These are phyloP conservation scores for Amauroascus verrucosus DNA, from an alignment of 2,329 filamentous ascomycete genomes.

Conservation along the genomic window DNA sequence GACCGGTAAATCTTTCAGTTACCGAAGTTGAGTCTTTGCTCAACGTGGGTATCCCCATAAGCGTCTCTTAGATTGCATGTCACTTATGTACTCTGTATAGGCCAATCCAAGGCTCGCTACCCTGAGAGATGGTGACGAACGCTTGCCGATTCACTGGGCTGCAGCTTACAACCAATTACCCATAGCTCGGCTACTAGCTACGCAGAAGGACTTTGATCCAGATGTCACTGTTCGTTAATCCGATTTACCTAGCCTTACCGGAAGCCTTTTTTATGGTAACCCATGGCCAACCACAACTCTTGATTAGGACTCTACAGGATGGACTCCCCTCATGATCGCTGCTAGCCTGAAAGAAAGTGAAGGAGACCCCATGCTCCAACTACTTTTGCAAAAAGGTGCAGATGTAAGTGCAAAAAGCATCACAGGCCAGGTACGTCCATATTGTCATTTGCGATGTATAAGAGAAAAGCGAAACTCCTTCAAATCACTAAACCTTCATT, in stretches of 20 bases:
- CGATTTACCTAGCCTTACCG: background rate
- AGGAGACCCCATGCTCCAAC: conserved; percentile 37
- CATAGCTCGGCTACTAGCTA: conserved; percentile 62
- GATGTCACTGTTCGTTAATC: conserved; percentile 58
- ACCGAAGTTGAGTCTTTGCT: conserved; percentile 63
- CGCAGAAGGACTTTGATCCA: conserved; percentile 65
- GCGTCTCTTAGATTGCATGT: background rate
- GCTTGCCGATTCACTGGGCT: conserved; percentile 90
- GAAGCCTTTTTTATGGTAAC: background rate
- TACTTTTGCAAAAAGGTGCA: conserved; percentile 39
- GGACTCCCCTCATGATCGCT: conserved; percentile 44
- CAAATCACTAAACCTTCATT: background rate
- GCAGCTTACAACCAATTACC: conserved; percentile 68
- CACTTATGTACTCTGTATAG: conserved; percentile 34
- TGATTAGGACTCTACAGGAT: conserved; percentile 41
- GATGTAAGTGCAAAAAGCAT: conserved; percentile 37
- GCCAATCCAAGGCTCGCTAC: conserved; percentile 68
- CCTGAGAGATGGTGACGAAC: conserved; percentile 71
- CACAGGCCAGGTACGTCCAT: conserved; percentile 32
- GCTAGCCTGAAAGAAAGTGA: conserved; percentile 38
- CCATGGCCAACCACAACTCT: too few species aligned
- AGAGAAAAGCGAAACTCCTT: background rate
- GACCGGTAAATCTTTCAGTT: conserved; percentile 40
- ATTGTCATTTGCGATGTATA: too few species aligned
- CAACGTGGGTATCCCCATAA: conserved; percentile 41